phyloP scores from a whole-genome alignment of 2,329 filamentous ascomycete species.

The Alternaria ethzedia region DNA sequence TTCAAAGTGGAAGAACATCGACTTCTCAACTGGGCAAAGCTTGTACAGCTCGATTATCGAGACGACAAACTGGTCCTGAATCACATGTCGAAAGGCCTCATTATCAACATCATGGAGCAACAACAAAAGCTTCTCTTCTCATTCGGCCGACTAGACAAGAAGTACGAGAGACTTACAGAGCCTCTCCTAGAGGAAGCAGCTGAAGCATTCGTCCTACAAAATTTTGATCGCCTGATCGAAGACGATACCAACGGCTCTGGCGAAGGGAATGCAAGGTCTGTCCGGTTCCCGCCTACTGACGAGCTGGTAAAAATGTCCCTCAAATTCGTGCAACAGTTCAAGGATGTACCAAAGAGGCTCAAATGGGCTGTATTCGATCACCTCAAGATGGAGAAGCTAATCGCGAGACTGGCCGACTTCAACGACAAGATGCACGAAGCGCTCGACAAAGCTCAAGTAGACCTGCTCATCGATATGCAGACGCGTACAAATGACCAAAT shows the following conservation, averaged over 20 bases:
- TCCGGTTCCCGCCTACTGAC: slow-evolving; percentile 41
- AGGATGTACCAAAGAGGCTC: slow-evolving; percentile 32
- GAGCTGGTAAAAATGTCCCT: slow-evolving; percentile 38
- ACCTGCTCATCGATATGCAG: slow-evolving; percentile 38
- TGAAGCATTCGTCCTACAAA: slow-evolving; percentile 21
- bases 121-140: slow-evolving; percentile 38
- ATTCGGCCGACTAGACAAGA: slow-evolving; percentile 42
- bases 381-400: slow-evolving; percentile 40
- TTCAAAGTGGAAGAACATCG: slow-evolving; percentile 49
- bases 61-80: slow-evolving; percentile 42
- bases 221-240: slow-evolving; percentile 18
- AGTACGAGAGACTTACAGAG: slow-evolving; percentile 36
- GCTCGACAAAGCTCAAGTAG: slow-evolving; percentile 39
- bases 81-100: slow-evolving; percentile 39
- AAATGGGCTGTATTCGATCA: slow-evolving; percentile 43
- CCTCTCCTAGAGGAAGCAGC: slow-evolving; percentile 36
- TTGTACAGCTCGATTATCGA: slow-evolving; percentile 41
- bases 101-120: slow-evolving; percentile 46
- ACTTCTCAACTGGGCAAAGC: slow-evolving; percentile 47
- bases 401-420: slow-evolving; percentile 40
- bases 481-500: slow-evolving; percentile 46
- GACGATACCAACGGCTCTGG: slow-evolving; percentile 7
- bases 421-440: slow-evolving; percentile 48
- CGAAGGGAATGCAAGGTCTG: slow-evolving; percentile 25
- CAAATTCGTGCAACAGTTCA: slow-evolving; percentile 34